Percentiles rank a stretch among this genome's conserved stretches.
phyloP scores from a whole-genome alignment of 805 yeast species.

The Barnettozyma vustinii region DNA sequence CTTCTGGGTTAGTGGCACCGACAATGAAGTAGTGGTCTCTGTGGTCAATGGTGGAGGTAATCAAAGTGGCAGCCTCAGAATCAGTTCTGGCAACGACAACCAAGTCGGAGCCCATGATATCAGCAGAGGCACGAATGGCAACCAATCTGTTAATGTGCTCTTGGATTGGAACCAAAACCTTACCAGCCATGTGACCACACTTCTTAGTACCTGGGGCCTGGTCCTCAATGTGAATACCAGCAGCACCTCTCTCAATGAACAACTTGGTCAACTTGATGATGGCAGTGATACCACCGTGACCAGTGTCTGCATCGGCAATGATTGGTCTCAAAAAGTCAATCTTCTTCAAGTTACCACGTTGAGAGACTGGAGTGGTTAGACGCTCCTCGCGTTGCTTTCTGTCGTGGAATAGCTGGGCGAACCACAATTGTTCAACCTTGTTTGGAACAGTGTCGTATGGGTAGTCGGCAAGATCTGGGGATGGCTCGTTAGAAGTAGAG shows the following conservation, averaged over 20 bases:
- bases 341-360: conserved; percentile 66
- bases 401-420: conserved; percentile 96
- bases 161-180: conserved; percentile 94
- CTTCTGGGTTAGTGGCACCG: conserved; percentile 84
- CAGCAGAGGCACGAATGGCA: conserved; percentile 93
- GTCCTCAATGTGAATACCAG: conserved; percentile 97
- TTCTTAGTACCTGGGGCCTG: conserved; percentile 99
- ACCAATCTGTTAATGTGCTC: conserved; percentile 94
- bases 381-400: conserved; percentile 83
- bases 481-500: conserved; percentile 94
- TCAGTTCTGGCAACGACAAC: conserved; percentile 92
- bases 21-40: conserved; percentile 91
- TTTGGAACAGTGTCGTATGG: conserved; percentile 99
- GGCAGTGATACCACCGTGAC: conserved; percentile 98
- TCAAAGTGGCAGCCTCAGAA: conserved; percentile 94
- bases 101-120: conserved; percentile 82
- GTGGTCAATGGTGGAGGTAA: conserved; percentile 89
- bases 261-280: conserved; percentile 91
- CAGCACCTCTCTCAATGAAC: conserved; percentile 97
- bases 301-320: conserved; percentile 97
- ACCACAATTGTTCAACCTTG: conserved; percentile 94
- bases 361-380: conserved; percentile 46
- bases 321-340: conserved; percentile 91
- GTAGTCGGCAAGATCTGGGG: conserved; percentile 97
- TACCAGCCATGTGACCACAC: conserved; percentile 99